A percentile compares a stretch with the other conserved stretches of the same genome.
Conservation (phyloP, 495 filamentous ascomycete species). For the Parathielavia hyrcaniae region DNA sequence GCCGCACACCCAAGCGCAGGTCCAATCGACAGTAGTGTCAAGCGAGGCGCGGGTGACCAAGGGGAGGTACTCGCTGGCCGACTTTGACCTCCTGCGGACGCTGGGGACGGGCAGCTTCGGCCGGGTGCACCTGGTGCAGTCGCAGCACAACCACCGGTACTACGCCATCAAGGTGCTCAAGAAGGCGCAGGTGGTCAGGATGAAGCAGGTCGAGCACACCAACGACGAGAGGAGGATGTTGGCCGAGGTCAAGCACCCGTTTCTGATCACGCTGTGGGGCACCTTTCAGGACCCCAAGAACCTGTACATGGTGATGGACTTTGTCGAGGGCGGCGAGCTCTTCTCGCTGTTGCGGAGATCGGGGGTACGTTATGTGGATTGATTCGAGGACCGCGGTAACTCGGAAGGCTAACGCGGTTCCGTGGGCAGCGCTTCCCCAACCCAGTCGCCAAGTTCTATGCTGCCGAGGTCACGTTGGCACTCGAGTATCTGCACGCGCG, state of each 20-base stretch:
- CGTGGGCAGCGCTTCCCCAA: conserved; percentile 89
- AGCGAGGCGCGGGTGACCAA: conserved; percentile 65
- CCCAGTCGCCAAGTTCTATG: conserved; percentile 98
- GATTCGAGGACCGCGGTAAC: too few species aligned
- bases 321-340: conserved; percentile 97
- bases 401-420: conserved; percentile 15
- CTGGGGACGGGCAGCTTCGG: conserved; percentile 96
- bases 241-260: conserved; percentile 90
- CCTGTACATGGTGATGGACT: conserved; percentile 99
- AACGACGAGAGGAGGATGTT: conserved; percentile 96
- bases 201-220: conserved; percentile 99
- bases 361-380: conserved; percentile 63
- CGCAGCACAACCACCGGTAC: conserved; percentile 92
- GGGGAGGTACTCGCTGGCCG: conserved; percentile 91
- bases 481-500: conserved; percentile 92
- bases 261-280: conserved; percentile 95
- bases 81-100: conserved; percentile 83
- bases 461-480: conserved; percentile 91
- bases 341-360: conserved; percentile 94
- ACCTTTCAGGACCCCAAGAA: conserved; percentile 95
- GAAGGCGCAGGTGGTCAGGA: conserved; percentile 97
- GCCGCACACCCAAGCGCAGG: conserved; percentile 12
- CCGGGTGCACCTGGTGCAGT: conserved; percentile 91
- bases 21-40: conserved; percentile 19
- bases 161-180: conserved; percentile 98